Evolutionary conservation across 83 land plant genomes (phyloP), one percentile per base, ranked within the genome.

Genomic region (Picea mariana): DNA sequence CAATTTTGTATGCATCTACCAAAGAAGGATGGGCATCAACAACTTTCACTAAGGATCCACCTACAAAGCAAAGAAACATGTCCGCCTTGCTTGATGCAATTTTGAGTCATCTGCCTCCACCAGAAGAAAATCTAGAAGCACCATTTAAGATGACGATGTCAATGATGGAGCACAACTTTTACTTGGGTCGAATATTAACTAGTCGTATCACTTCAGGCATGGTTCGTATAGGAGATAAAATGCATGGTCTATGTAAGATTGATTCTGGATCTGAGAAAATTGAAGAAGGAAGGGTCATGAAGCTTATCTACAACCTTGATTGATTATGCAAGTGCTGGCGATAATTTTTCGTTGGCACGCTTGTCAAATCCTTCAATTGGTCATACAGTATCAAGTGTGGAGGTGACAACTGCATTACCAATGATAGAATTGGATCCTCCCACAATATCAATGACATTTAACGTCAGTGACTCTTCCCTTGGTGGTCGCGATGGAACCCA

Each of bases 401-500:
- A 97, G 99, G 92, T 93, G 38, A 90, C 84, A 84, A 85, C 85
- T 83, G 90, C 96, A 68, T 82, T 98, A 62, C 99, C 99, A 27
- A 87, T 95, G 6, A 91, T 95, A 79, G 90, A 93, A 55, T 69
- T 98, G 86, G 99, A 98, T 73, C 99, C 99, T 47, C 99, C 99
- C 63, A 94, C 99, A 55, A 92, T 98, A 40, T 96, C 99, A n/a
- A 98, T 98, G 99, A 98, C 99, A 5, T 98, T 98, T 86, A 86
- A 98, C 81, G 99, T 94, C 26, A 98, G 96, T 87, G 99, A 98
- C 80, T 98, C 99, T 69, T 95, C 99, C 24, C 85, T 98, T 81
- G 98, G 89, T 65, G 99, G 99, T 47, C 97, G 94, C 60, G 99
- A 96, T 87, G 99, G 99, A 31, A 84, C 85, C 40, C 97, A 96